Base-by-base conservation (phyloP, 2,329 filamentous ascomycete species). In the Aspergillus nomiae region DNA sequence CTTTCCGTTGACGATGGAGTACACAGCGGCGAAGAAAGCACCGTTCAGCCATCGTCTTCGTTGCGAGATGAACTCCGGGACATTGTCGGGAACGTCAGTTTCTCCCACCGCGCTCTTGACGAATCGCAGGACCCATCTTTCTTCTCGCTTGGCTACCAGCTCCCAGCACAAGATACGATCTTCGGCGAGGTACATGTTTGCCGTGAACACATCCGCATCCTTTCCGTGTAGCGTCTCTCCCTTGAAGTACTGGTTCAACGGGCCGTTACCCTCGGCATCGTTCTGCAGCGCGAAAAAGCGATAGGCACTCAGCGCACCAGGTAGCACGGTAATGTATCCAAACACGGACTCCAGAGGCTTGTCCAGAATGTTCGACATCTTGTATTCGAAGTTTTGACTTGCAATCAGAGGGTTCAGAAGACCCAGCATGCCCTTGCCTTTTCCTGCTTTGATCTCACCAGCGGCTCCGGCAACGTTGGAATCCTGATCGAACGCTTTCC, bases 161-260 rank as follows among this genome's bases (percentile, higher is more conserved):
- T 99, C 95, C 84, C 97, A 99, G 79, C 95, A 99, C 41, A 99
- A 88, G 75, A 99, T 99, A 84, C 95, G 92, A 85, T 99, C 95
- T 76, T 99, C 95, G 61, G 95, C 95, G 63, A 99, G 87, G 75
- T 98, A 99, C 95, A 99, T 99, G 80, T 99, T 99, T 41, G 95
- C 94, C 0, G 94, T 97, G 74, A 98, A 98, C 4, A 98, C 93
- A 76, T 97, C 94, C 11, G 96, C 95, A 76, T 97, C 92, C 71
- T 96, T 92, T 16, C 95, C 95, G 73, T 98, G 95, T 30, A 99
- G 83, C 1, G 94, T 98, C 79, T 99, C 95, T 68, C 96, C 96
- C 83, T 98, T 98, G 87, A 99, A 99, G 77, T 99, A 99, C 80
- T 98, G 95, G 75, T 94, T 97, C 56, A 99, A 82, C 0, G 95